A percentile compares a stretch with the other conserved stretches of the same genome.
phyloP scores from a whole-genome alignment of 2,329 filamentous ascomycete genomes.

The Trichoderma atroviride region DNA sequence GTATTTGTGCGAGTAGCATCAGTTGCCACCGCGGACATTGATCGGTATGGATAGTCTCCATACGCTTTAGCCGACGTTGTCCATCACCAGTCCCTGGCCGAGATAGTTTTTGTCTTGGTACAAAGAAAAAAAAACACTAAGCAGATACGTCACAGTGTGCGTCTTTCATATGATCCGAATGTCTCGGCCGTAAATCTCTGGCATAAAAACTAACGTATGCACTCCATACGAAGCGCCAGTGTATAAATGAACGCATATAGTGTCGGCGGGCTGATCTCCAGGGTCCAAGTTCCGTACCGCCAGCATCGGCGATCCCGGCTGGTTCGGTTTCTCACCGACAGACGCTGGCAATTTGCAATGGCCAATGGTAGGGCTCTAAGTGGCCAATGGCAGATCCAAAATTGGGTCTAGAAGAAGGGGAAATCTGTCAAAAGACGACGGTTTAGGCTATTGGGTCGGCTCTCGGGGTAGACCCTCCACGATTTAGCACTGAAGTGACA shows the following conservation, averaged over 20 bases:
- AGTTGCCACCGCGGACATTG: not conserved
- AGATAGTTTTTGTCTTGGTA: not conserved
- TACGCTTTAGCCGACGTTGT: not conserved
- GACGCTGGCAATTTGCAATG: not conserved
- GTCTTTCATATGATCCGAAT: not conserved
- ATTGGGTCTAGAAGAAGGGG: slow-evolving; percentile 1
- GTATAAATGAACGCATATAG: not conserved
- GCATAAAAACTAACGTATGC: not conserved
- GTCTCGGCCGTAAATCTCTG: not conserved
- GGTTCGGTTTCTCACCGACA: slow-evolving; percentile 1
- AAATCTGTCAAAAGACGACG: not conserved
- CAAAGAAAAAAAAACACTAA: not conserved
- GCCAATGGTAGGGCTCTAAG: not conserved
- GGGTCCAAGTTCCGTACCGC: slow-evolving; percentile 19
- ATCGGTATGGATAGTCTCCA: not conserved
- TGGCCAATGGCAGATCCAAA: slow-evolving; percentile 16
- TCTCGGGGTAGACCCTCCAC: slow-evolving; percentile 7
- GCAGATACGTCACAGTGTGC: not conserved
- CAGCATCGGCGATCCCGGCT: slow-evolving; percentile 21
- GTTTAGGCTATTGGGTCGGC: not conserved
- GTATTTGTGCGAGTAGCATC: not conserved
- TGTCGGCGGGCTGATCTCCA: slow-evolving; percentile 15
- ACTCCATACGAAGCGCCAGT: not conserved
- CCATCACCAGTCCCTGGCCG: not conserved
- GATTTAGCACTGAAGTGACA: not conserved